Conservation (phyloP, 208 protist genomes). For the Porcisia hertigi region DNA sequence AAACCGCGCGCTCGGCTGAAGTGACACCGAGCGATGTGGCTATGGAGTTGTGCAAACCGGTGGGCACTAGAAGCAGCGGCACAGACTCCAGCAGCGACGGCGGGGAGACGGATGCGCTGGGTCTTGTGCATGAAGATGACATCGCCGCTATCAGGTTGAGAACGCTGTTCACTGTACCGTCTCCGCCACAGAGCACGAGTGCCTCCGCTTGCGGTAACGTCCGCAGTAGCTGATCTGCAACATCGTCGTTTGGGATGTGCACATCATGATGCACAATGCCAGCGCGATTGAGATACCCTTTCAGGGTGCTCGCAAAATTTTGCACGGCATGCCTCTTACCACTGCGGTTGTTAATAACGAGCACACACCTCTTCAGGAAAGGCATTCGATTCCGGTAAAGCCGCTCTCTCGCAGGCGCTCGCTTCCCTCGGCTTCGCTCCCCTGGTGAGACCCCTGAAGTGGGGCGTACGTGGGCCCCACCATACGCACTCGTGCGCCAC, state of each 20-base stretch:
- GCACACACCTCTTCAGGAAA: constrained; percentile 44
- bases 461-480: background rate
- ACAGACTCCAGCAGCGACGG: constrained; percentile 16
- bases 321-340: constrained; percentile 47
- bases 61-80: constrained; percentile 71
- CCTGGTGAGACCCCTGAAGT: background rate
- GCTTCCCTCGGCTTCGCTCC: background rate
- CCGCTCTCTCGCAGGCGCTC: background rate
- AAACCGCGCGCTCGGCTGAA: constrained; percentile 65
- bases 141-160: constrained; percentile 55
- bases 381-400: constrained; percentile 14
- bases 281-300: constrained; percentile 63
- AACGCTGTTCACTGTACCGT: constrained; percentile 77
- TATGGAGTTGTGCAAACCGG: constrained; percentile 80
- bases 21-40: constrained; percentile 66
- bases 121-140: background rate
- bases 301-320: constrained; percentile 55
- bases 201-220: constrained; percentile 34
- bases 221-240: constrained; percentile 18
- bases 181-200: constrained; percentile 69
- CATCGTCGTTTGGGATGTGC: constrained; percentile 37
- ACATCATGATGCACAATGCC: constrained; percentile 74
- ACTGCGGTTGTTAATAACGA: constrained; percentile 76
- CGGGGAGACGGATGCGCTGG: background rate
- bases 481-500: background rate